Base-by-base conservation (phyloP, 345 rosid species). In the Kandelia obovata region DNA sequence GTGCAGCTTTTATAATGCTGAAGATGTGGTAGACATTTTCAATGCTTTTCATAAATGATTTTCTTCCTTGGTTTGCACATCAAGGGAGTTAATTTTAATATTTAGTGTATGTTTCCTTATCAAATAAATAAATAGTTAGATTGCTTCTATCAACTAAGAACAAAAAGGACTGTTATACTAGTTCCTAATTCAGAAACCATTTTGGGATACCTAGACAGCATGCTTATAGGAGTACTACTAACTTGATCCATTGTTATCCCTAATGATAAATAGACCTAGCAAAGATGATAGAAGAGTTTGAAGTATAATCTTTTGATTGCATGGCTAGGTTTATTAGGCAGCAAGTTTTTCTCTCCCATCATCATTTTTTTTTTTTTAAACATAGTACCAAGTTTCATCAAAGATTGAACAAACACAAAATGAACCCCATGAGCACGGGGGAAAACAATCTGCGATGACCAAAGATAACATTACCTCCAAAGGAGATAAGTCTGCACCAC, bases 401-500 rank as follows among this genome's bases (percentile, higher is more conserved):
- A 37, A 35, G 49, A 39, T 64, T 1, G 47, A 57, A 73, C 32
- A 47, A 61, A 34, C 7, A 35, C 1, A 8, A 19, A 53, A 53
- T 21, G 62, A 61, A 17, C 16, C 53, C 21, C 0, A 37, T 20
- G 7, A n/a, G 47, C 21, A 23, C 5, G 25, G 20, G 37, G 43
- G 37, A 46, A 55, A 21, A 62, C 8, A 53, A 20, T 46, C 58
- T 20, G 43, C 32, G 32, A 20, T 8, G 26, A 68, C 21, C 20
- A 31, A 27, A 67, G 31, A 70, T 11, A 35, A 47, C 59, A 15
- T 74, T 86, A 92, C 98, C 98, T 92, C 92, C 73, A 96, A 73
- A 6, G 97, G 97, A 64, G 98, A 88, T 60, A 92, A 83, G 82
- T 96, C 99, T 68, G 99, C 99, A 56, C 99, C 97, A 37, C 96